These are phyloP conservation scores for Oryza nivara DNA, from an alignment of 176 grass and related monocot species.

Conservation along the genomic window DNA sequence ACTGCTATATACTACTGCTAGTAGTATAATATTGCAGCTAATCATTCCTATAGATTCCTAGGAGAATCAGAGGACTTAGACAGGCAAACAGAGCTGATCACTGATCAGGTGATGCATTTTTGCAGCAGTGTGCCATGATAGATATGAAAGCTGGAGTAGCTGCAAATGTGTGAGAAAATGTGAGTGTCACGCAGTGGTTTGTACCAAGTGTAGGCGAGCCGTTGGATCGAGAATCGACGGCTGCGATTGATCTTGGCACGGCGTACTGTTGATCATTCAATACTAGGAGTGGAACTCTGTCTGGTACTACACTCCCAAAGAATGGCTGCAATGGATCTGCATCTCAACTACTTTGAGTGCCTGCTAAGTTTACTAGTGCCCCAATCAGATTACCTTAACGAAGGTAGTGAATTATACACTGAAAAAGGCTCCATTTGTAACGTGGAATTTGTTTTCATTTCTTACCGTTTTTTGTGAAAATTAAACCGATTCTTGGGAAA, in stretches of 20 bases:
- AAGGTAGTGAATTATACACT: neutral
- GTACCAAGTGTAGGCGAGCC: neutral
- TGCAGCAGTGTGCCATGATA: neutral
- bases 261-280: neutral
- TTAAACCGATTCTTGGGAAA: no score
- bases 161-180: neutral
- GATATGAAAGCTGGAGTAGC: neutral
- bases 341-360: constrained; percentile 1
- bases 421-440: neutral
- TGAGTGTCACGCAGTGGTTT: neutral
- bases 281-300: neutral
- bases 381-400: neutral
- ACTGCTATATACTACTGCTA: neutral
- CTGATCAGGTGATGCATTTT: neutral
- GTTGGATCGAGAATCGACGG: neutral
- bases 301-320: neutral
- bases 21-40: neutral
- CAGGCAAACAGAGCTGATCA: neutral
- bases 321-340: neutral
- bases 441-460: no score
- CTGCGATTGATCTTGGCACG: neutral
- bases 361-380: neutral
- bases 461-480: no score
- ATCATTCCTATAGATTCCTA: constrained; percentile 5
- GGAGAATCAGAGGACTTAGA: neutral